phyloP scores from a whole-genome alignment of 768 basidiomycete genomes.

The Leccinum fibrillosum region DNA sequence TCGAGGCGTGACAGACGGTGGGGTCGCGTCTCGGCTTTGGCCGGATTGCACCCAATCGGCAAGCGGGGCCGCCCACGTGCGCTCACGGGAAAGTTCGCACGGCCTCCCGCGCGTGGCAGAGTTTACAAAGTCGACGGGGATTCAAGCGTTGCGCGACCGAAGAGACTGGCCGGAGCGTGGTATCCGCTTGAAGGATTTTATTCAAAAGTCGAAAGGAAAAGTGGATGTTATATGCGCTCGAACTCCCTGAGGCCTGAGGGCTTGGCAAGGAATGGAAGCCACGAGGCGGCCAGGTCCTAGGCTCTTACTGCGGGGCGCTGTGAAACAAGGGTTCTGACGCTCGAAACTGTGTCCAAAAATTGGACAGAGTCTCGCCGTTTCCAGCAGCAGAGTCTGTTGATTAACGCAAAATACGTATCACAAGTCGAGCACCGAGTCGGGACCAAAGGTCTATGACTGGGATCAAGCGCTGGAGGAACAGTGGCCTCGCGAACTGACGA shows the following conservation, averaged over 20 bases:
- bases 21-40: too few relatives aligned
- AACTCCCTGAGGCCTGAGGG: too few relatives aligned
- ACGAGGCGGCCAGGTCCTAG: constrained; percentile 5
- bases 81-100: too few relatives aligned
- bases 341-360: neutral
- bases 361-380: neutral
- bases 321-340: neutral
- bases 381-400: too few relatives aligned
- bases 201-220: neutral
- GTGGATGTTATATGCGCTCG: neutral
- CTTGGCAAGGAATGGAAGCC: neutral
- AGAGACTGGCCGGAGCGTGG: neutral
- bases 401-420: too few relatives aligned
- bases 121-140: neutral
- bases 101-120: too few relatives aligned
- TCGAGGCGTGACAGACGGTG: too few relatives aligned
- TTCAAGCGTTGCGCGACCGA: neutral
- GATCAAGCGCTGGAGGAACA: too few relatives aligned
- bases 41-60: neutral
- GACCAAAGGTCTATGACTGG: too few relatives aligned
- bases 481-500: too few relatives aligned
- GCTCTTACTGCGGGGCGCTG: neutral
- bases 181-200: neutral
- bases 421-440: too few relatives aligned
- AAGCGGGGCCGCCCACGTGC: too few relatives aligned